Evolutionary conservation across 2,329 filamentous ascomycete species (phyloP).

Genomic region (Penicillium sp.): DNA sequence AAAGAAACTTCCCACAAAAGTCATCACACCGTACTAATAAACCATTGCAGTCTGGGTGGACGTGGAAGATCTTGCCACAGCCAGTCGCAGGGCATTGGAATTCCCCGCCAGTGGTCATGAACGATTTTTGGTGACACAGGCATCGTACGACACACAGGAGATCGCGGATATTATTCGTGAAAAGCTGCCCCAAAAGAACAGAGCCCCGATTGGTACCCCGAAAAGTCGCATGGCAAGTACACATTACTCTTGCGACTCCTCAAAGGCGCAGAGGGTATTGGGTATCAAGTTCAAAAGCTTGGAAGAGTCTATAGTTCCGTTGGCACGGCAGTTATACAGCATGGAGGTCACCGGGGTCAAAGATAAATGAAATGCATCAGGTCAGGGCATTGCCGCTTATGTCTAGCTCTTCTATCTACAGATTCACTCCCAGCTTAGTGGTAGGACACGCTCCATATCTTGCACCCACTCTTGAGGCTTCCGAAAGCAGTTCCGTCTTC

Average conservation of each 20-base stretch:
- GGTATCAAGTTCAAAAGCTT: conserved; percentile 39
- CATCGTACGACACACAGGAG: conserved; percentile 29
- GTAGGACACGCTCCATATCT: not conserved
- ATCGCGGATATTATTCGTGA: conserved; percentile 28
- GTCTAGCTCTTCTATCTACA: not conserved
- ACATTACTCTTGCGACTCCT: conserved; percentile 49
- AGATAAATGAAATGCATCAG: not conserved
- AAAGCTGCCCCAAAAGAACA: conserved; percentile 11
- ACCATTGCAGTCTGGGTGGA: conserved; percentile 21
- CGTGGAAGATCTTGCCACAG: conserved; percentile 22
- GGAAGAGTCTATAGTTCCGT: conserved; percentile 19
- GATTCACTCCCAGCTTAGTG: not conserved
- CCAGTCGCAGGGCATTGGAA: conserved; percentile 15
- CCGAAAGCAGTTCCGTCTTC: conserved; percentile 10
- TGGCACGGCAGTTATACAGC: conserved; percentile 22
- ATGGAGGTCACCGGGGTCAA: conserved; percentile 7
- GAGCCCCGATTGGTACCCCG: conserved; percentile 24
- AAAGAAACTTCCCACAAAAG: not conserved
- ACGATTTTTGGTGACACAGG: conserved; percentile 27
- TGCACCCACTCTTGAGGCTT: not conserved
- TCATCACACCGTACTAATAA: not conserved
- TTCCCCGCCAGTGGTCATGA: conserved; percentile 15
- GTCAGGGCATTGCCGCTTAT: not conserved
- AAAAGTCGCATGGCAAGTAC: conserved; percentile 23
- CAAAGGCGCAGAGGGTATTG: conserved; percentile 45